Evolutionary conservation across 257 asterid genomes (phyloP).

Genomic region (Salvia splendens): DNA sequence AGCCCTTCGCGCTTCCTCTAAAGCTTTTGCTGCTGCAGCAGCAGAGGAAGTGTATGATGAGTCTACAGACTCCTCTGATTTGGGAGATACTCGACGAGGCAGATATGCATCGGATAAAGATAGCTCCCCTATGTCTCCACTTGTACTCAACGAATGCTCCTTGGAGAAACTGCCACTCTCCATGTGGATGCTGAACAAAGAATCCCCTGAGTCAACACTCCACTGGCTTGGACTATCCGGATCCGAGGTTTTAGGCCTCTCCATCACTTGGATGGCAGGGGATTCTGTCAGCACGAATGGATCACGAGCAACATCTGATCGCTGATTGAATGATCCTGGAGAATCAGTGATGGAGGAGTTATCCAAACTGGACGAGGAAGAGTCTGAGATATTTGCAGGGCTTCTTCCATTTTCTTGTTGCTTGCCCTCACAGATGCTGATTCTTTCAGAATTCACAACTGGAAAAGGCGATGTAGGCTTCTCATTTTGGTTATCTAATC

Average conservation of each 20-base stretch:
- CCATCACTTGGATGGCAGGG: constrained; percentile 57
- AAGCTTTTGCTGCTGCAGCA: constrained; percentile 4
- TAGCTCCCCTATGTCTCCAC: constrained; percentile 40
- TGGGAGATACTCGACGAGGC: constrained; percentile 7
- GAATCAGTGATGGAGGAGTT: constrained; percentile 26
- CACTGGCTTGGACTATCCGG: constrained; percentile 26
- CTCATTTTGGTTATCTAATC: background rate
- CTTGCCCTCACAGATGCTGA: constrained; percentile 21
- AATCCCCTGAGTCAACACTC: constrained; percentile 49
- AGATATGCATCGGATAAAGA: constrained; percentile 27
- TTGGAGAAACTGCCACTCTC: constrained; percentile 36
- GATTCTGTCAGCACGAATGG: constrained; percentile 34
- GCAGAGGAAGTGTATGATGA: background rate
- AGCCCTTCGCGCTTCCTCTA: constrained; percentile 2
- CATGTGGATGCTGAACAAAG: constrained; percentile 46
- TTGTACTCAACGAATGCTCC: constrained; percentile 23
- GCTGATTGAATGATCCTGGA: constrained; percentile 19
- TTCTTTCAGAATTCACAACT: constrained; percentile 10
- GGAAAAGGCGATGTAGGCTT: constrained; percentile 1
- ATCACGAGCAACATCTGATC: background rate
- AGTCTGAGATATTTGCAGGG: constrained; percentile 7
- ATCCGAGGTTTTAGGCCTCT: constrained; percentile 38
- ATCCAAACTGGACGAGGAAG: background rate
- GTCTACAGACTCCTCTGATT: constrained; percentile 12
- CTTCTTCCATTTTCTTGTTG: constrained; percentile 22